Base-by-base conservation (phyloP, 345 rosid species). In the Cardamine occulta region DNA sequence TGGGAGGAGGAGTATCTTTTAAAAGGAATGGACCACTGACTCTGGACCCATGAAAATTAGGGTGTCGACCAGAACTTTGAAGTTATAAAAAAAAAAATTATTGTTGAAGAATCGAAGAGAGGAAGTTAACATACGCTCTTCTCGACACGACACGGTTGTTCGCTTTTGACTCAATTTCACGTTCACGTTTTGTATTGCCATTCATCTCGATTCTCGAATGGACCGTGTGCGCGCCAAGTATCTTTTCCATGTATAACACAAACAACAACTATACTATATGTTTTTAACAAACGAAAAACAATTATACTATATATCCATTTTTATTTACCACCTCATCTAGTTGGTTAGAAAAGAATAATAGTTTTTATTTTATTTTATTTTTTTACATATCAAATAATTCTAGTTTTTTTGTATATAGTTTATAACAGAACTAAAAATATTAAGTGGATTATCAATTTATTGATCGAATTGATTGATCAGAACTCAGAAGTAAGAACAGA, bases 131-230 rank as follows among this genome's bases (percentile, higher is more conserved):
- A 18, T 24, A 17, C 51, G 34, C 34, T 28, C 17, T 42, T 54
- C 11, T 53, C 54, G 70, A 63, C 70, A 63, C 70, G 70, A 54
- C 32, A 63, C 21, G 55, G 63, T 73, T 73, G 70, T 52, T 64
- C 63, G 35, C 26, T 28, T 54, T 73, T 73, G 23, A 64, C 70
- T 63, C 63, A 63, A 42, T 63, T 63, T 63, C 42, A 53, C 34
- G 3, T 60, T 48, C 32, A 51, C 55, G 29, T 63, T 61, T 60
- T 51, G 32, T 71, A 59, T 48, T 47, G 8, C 15, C 31, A 45
- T 54, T 58, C 21, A 17, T 18, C 13, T 31, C 42, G 14, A 15
- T 15, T 45, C 8, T 32, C 35, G 11, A 32, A 15, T 58, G 4
- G 44, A 2, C 17, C 26, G 28, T 34, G 45, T 34, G 15, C 11